A percentile compares a stretch with the other conserved stretches of the same genome.
Conservation (phyloP, 306 rosid species). For the Spatholobus suberectus region DNA sequence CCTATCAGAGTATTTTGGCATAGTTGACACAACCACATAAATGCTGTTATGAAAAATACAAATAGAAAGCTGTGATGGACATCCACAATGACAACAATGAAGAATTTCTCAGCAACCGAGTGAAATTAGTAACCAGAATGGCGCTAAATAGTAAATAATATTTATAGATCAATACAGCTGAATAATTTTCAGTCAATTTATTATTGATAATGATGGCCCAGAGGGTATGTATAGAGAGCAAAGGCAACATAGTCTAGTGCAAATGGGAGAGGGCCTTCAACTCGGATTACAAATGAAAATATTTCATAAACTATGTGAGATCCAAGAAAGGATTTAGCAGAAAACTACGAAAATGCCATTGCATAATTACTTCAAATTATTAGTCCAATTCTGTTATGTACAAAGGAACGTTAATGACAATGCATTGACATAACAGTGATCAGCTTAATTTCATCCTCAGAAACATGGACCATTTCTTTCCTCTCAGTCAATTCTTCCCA, state of each 20-base stretch:
- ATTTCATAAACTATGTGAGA: neutral
- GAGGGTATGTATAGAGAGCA: neutral
- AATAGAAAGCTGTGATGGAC: slow-evolving; percentile 28
- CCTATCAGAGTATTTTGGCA: neutral
- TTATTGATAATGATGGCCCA: neutral
- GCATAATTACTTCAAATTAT: neutral
- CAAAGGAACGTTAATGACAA: neutral
- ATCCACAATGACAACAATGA: slow-evolving; percentile 1
- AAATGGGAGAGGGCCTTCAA: neutral
- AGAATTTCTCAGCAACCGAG: slow-evolving; percentile 13
- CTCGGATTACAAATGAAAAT: neutral
- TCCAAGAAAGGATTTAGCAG: no score
- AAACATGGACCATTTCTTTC: no score
- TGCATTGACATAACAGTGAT: no score
- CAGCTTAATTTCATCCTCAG: no score
- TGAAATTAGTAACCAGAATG: neutral
- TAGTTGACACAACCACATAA: neutral
- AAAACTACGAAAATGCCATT: neutral
- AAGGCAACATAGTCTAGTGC: neutral
- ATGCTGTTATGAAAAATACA: slow-evolving; percentile 1
- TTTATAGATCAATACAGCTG: neutral
- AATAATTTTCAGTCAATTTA: neutral
- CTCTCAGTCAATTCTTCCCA: no score
- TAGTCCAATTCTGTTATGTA: neutral
- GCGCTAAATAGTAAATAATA: slow-evolving; percentile 17